These are phyloP conservation scores for Lichtheimia ramosa DNA, from an alignment of 371 early-diverging fungal species.

Conservation along the genomic window DNA sequence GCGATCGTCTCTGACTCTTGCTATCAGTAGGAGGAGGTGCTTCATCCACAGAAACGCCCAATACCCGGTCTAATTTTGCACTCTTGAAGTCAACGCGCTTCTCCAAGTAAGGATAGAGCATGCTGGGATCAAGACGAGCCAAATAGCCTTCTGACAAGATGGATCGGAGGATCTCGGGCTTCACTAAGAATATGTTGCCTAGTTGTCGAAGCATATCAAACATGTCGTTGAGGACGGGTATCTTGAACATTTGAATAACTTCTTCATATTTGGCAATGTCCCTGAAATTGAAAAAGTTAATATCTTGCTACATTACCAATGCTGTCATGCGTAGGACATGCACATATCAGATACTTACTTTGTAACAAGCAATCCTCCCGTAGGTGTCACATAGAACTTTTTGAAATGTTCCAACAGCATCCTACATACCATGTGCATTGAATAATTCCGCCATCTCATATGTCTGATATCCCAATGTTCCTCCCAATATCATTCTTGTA, in stretches of 20 bases:
- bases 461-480: background rate
- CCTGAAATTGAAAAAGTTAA: constrained; percentile 35
- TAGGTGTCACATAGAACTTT: constrained; percentile 80
- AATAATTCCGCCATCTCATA: background rate
- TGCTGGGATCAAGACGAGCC: constrained; percentile 73
- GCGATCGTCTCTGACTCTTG: constrained; percentile 35
- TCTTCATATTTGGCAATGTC: constrained; percentile 95
- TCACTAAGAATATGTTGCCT: constrained; percentile 88
- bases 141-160: constrained; percentile 83
- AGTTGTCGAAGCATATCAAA: constrained; percentile 92
- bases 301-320: background rate
- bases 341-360: constrained; percentile 54
- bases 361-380: constrained; percentile 85
- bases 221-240: constrained; percentile 75
- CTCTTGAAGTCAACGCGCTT: constrained; percentile 86
- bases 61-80: constrained; percentile 61
- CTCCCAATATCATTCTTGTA: background rate
- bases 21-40: constrained; percentile 2
- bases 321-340: no score
- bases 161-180: constrained; percentile 85
- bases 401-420: constrained; percentile 91
- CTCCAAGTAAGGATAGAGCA: constrained; percentile 82
- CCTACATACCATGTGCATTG: constrained; percentile 32
- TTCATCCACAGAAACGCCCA: constrained; percentile 43
- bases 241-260: constrained; percentile 72